Percentiles rank a stretch among this genome's conserved stretches.
phyloP scores from a whole-genome alignment of 2,329 filamentous ascomycete genomes.

The Aspergillus sp. region DNA sequence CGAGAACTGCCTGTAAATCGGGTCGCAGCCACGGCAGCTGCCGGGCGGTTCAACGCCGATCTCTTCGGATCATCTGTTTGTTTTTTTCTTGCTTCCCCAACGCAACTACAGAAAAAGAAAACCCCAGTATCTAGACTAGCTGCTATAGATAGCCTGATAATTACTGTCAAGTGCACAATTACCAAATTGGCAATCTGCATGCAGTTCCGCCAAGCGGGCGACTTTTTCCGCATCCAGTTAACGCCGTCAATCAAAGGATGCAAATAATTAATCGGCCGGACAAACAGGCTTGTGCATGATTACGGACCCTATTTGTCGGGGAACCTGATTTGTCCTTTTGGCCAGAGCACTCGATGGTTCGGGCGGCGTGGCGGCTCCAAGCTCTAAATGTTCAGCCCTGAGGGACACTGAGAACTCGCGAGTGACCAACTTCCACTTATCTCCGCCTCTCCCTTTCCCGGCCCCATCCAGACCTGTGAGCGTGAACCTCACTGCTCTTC shows the following conservation, averaged over 20 bases:
- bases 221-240: slow-evolving; percentile 22
- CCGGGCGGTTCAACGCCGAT: background rate
- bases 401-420: background rate
- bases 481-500: background rate
- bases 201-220: background rate
- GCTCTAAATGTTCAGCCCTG: background rate
- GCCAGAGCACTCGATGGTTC: slow-evolving; percentile 2
- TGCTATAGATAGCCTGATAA: background rate
- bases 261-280: background rate
- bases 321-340: slow-evolving; percentile 3
- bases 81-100: background rate
- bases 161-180: background rate
- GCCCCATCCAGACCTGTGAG: background rate
- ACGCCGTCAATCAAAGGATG: slow-evolving; percentile 3
- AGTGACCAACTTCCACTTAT: background rate
- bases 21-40: too few species aligned
- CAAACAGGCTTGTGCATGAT: slow-evolving; percentile 9
- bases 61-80: background rate
- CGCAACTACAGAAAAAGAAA: background rate
- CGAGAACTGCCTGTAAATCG: too few species aligned
- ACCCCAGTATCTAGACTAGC: background rate
- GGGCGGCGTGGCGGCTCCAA: slow-evolving; percentile 4
- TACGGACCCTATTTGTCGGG: background rate
- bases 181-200: background rate
- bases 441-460: slow-evolving; percentile 3